Conservation (phyloP, 345 rosid species). For the Psidium guajava region DNA sequence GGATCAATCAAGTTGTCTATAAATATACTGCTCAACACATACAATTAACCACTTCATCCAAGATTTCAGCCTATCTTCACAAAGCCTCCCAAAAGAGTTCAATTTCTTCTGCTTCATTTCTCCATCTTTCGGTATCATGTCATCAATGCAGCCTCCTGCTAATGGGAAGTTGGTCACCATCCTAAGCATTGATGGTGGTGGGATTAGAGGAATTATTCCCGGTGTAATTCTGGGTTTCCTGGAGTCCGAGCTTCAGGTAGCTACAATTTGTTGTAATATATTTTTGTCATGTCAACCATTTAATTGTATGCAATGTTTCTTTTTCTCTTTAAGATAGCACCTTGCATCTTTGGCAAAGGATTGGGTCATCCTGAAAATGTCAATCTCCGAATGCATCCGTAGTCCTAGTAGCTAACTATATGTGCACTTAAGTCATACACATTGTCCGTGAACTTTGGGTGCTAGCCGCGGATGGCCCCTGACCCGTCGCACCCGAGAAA, state of each 20-base stretch:
- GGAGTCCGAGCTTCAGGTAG: slow-evolving; percentile 68
- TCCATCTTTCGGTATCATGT: not conserved
- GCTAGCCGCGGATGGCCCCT: not conserved
- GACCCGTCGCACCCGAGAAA: not conserved
- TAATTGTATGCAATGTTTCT: not conserved
- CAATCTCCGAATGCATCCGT: not conserved
- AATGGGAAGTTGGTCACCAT: slow-evolving; percentile 40
- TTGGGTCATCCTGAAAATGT: not conserved
- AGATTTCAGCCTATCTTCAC: not conserved
- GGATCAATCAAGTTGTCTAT: not conserved
- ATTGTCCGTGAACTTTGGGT: not conserved
- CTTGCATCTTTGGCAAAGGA: not conserved
- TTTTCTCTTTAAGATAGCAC: not conserved
- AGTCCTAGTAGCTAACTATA: not conserved
- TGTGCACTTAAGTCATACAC: not conserved
- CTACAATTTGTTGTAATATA: not conserved
- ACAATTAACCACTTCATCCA: not conserved
- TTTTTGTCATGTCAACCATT: not conserved
- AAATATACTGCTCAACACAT: not conserved
- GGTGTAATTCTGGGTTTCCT: slow-evolving; percentile 45
- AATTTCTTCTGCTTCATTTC: not conserved
- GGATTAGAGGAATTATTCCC: slow-evolving; percentile 65
- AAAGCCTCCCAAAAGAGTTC: not conserved
- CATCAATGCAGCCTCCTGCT: slow-evolving; percentile 25
- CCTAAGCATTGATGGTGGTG: slow-evolving; percentile 80